Evolutionary conservation across 108 stramenopile genomes (phyloP).

Genomic region (Mediolabrus comicus): DNA sequence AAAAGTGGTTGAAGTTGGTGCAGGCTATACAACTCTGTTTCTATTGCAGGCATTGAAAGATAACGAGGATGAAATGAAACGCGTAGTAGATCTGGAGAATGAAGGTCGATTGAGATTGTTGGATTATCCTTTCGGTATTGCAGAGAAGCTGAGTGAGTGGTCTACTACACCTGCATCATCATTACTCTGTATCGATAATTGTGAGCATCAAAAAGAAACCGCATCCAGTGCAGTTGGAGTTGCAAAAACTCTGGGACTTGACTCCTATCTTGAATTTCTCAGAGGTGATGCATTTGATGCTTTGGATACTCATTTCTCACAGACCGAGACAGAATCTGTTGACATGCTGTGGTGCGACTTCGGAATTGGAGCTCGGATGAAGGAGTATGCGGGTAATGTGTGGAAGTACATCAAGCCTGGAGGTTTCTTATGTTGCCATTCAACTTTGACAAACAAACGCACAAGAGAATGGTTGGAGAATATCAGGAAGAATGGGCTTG

Average conservation of each 20-base stretch:
- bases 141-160: conserved; percentile 26
- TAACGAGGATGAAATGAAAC: conserved; percentile 76
- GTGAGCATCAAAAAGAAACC: conserved; percentile 77
- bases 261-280: conserved; percentile 56
- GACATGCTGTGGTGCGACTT: conserved; percentile 90
- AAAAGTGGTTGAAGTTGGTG: conserved; percentile 79
- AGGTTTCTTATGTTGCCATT: conserved; percentile 77
- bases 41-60: conserved; percentile 77
- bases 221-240: conserved; percentile 66
- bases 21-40: conserved; percentile 82
- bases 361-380: conserved; percentile 77
- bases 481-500: conserved; percentile 30
- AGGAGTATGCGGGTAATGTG: conserved; percentile 52
- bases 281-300: conserved; percentile 77
- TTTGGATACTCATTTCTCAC: conserved; percentile 36
- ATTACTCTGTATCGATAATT: conserved; percentile 81
- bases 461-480: conserved; percentile 78
- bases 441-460: conserved; percentile 71
- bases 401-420: conserved; percentile 74
- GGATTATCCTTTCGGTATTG: conserved; percentile 70
- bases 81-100: conserved; percentile 50
- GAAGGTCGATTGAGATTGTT: conserved; percentile 54
- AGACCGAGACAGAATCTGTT: conserved; percentile 45
- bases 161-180: conserved; percentile 19
- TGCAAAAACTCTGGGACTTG: conserved; percentile 69